Evolutionary conservation across 495 filamentous ascomycete genomes (phyloP), one percentile per base, ranked within the genome.

Genomic region (Oleoguttula mirabilis): DNA sequence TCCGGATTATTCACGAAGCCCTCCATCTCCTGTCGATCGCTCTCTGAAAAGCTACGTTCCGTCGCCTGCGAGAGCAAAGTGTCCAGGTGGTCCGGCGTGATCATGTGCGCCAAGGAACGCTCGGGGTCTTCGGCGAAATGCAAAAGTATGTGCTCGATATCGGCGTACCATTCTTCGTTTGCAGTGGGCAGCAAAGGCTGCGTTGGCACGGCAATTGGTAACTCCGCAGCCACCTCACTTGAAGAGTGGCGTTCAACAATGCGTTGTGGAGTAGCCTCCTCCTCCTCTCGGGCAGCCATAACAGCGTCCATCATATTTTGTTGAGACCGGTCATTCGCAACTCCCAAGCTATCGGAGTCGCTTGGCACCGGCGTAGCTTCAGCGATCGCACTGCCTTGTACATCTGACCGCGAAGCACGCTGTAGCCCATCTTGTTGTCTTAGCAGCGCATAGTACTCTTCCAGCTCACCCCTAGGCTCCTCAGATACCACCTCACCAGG

Each of bases 381-480:
- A n/a, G 23, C 27, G 12, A 3, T 21, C 20, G 30, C 30, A 43
- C 3, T 36, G 31, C 15, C 32, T 35, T 14, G 32, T 10, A 6
- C 12, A 35, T 14, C 19, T 21, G 32, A 24, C 39, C 14, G 10
- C 10, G 30, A 7, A 2, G 42, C 10, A 3, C 27, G 36, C 20
- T 54, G 45, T 11, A 19, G 40, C 30, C 48, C 37, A 23, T 57
- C 48, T 20, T 54, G 51, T 33, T 43, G n/a, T 23, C 43, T 36
- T 8, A 51, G 17, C 34, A 48, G 42, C 28, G 42, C 39, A 23
- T 51, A 55, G 24, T 51, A 51, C 33, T 48, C 38, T 28, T 52
- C 43, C 10, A 52, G 39, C 43, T 46, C 43, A 32, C 35, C 25
- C 3, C 15, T 10, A 3, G 34, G 35, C 36, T 46, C 47, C 21